A percentile compares a stretch with the other conserved stretches of the same genome.
Evolutionary conservation across 345 rosid genomes (phyloP).

Genomic region (Combretum micranthum): DNA sequence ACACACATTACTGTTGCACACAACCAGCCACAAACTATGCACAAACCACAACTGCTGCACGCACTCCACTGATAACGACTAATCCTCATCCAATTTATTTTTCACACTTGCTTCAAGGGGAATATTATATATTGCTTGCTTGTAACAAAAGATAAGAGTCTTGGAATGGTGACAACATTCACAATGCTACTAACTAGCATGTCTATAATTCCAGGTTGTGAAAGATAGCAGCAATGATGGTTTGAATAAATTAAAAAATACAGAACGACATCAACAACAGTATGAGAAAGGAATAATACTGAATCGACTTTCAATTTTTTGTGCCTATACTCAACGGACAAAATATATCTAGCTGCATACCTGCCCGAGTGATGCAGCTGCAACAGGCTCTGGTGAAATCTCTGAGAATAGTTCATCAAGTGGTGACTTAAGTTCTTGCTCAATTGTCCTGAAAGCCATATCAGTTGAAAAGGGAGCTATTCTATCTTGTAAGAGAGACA

Average conservation of each 20-base stretch:
- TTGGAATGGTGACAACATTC: not conserved
- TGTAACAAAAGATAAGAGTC: constrained; percentile 3
- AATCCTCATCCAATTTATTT: too few species aligned
- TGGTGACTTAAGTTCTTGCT: constrained; percentile 68
- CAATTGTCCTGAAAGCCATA: constrained; percentile 67
- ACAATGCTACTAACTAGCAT: not conserved
- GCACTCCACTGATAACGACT: too few species aligned
- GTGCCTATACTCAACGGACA: too few species aligned
- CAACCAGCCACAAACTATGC: too few species aligned
- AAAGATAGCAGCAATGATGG: not conserved
- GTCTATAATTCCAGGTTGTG: too few species aligned
- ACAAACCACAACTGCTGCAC: too few species aligned
- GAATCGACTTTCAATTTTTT: too few species aligned
- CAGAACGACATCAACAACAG: too few species aligned
- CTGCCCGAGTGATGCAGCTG: constrained; percentile 98
- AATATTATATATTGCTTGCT: too few species aligned
- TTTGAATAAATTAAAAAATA: not conserved
- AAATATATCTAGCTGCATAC: constrained; percentile 18
- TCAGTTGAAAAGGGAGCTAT: constrained; percentile 87
- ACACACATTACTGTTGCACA: too few species aligned
- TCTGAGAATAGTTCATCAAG: constrained; percentile 69
- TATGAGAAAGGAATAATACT: too few species aligned
- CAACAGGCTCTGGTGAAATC: constrained; percentile 86
- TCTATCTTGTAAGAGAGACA: constrained; percentile 77
- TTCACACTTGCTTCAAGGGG: too few species aligned